Evolutionary conservation across 768 basidiomycete species (phyloP), one percentile per base, ranked within the genome.

Genomic region (Tylopilus subfusipes): DNA sequence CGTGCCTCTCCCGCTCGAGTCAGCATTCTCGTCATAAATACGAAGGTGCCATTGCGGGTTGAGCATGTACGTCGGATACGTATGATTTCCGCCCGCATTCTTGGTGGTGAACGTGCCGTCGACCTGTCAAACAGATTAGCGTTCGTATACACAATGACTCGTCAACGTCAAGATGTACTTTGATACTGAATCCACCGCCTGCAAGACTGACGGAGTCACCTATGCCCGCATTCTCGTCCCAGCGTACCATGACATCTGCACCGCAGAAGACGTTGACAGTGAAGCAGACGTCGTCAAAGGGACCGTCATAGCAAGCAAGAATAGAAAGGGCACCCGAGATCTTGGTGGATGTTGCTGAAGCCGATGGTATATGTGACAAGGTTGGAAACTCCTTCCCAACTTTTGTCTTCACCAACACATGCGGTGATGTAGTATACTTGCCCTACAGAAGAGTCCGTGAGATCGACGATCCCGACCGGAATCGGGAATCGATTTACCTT

Each of bases 31-130:
- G 5, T 80, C 73, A 50, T 77, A 73, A 19, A 96, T 71, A 8
- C 72, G 77, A 14, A 98, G 74, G 52, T 79, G 78, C 69, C 91
- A 98, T 64, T 97, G 93, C 0, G 95, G 95, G 65, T 98, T 98
- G 46, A 82, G 70, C 84, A 96, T 88, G 69, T 88, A 97, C 0
- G 88, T 86, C 1, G 90, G 83, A 59, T 84, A 76, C 5, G 82
- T 81, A 52, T 84, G 81, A 64, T 94, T 95, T 2, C 96, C 96
- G 0, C 96, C 96, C 0, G 90, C 81, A 27, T 83, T 91, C 59
- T 84, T 84, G 33, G 72, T 78, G 0, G 84, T 85, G 57, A 96
- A 77, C 0, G 73, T 63, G 9, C 84, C 88, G 0, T 80, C 73
- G 7, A 87, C 63, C 90, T 92, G 59, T 25, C 48, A 42, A 40